Percentiles rank a stretch among this genome's conserved stretches.
Conservation (phyloP, 257 asterid genomes). For the Marsdenia floribunda region DNA sequence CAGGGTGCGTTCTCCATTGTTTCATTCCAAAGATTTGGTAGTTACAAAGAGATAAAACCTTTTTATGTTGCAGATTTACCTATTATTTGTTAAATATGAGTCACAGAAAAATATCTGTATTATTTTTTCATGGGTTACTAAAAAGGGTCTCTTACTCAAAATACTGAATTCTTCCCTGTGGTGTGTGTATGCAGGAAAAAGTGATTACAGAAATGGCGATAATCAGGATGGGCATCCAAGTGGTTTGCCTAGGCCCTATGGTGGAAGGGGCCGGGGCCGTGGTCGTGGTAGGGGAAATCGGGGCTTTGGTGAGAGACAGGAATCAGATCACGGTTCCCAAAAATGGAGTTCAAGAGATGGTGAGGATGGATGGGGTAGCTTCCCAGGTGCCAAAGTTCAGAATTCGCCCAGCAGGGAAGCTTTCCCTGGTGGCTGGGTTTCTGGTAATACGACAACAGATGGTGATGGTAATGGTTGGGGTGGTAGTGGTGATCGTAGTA, state of each 20-base stretch:
- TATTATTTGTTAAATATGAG: neutral
- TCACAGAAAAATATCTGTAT: neutral
- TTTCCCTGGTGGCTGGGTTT: conserved; percentile 45
- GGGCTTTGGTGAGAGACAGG: conserved; percentile 45
- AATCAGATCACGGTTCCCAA: conserved; percentile 44
- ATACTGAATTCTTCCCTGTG: neutral
- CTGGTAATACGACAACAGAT: conserved; percentile 11
- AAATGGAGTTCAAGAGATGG: conserved; percentile 62
- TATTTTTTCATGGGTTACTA: too few species aligned
- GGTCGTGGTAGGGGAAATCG: conserved; percentile 39
- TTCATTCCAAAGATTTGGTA: neutral
- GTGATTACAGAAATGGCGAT: conserved; percentile 58
- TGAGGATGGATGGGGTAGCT: conserved; percentile 45
- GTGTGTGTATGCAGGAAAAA: conserved; percentile 50
- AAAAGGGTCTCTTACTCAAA: neutral
- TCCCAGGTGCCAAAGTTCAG: conserved; percentile 52
- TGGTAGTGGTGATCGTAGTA: neutral
- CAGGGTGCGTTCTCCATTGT: neutral
- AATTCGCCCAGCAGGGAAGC: conserved; percentile 21
- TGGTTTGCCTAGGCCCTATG: conserved; percentile 56
- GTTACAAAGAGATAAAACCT: neutral
- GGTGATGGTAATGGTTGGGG: conserved; percentile 21
- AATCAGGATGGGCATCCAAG: conserved; percentile 49
- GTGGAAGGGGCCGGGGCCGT: conserved; percentile 45
- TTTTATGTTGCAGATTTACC: neutral